Evolutionary conservation across 2,329 filamentous ascomycete species (phyloP), one percentile per base, ranked within the genome.

Genomic region (Xylaria sp.): DNA sequence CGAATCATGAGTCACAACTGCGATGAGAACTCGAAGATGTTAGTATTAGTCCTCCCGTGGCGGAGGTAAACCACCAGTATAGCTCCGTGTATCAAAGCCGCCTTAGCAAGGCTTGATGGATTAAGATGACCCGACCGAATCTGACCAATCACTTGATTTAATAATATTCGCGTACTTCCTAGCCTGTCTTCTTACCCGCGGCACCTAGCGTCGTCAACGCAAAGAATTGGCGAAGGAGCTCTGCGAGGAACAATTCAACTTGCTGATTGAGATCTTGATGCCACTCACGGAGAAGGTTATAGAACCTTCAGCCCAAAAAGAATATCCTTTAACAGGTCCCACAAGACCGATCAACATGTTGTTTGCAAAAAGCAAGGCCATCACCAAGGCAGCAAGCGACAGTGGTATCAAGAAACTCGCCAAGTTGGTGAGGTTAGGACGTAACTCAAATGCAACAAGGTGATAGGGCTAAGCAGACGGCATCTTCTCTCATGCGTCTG

Each of bases 301-400:
- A 54, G 68, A 61, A 5, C 62, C 55, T 22, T 67, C 63, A 1
- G 56, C 63, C 15, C 69, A 65, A 59, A 70, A 67, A 61, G 69
- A 69, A 51, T 67, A n/a, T n/a, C n/a, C 65, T 11, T 15, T 68
- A 29, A 67, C 61, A 7, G 69, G 68, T 44, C 70, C 72, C 42
- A 60, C 68, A 10, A 62, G 70, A 17, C 60, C 76, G 59, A 63
- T 76, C 27, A 68, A 69, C 49, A 75, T 73, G 57, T 44, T 75
- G n/a, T 71, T 75, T 42, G 63, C 70, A 25, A 75, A 75, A 59
- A 72, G 73, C 27, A 73, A 69, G 47, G 72, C 70, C 22, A 73
- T 77, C 36, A 71, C 76, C 47, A 66, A 76, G 57, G 74, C 75
- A 5, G 72, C 73, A 13, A 75, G 73, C 58, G 73, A 77, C 50